Evolutionary conservation across 805 yeast species (phyloP).

Genomic region (Kuraishia floccosa): DNA sequence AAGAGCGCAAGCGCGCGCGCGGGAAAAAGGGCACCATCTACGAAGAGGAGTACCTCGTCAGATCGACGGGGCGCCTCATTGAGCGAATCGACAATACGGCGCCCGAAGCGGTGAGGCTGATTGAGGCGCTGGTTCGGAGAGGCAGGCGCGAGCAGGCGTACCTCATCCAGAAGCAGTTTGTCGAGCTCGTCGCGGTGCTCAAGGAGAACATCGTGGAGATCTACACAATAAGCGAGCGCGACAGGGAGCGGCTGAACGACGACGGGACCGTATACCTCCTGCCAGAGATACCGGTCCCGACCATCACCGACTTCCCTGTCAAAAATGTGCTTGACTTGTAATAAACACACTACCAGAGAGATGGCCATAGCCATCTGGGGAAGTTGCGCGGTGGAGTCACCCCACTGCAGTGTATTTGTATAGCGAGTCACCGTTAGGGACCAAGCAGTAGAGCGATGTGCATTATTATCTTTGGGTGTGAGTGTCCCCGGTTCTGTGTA

Average conservation of each 20-base stretch:
- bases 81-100: constrained; percentile 71
- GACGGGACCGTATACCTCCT: constrained; percentile 73
- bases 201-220: constrained; percentile 62
- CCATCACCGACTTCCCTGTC: constrained; percentile 49
- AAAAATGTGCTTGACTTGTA: constrained; percentile 49
- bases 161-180: constrained; percentile 61
- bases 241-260: constrained; percentile 82
- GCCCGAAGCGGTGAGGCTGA: constrained; percentile 60
- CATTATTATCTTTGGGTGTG: too few species aligned
- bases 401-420: too few species aligned
- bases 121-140: constrained; percentile 70
- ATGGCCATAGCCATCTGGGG: too few species aligned
- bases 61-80: constrained; percentile 77
- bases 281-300: constrained; percentile 68
- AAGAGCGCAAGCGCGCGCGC: constrained; percentile 90
- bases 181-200: constrained; percentile 42
- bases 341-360: too few species aligned
- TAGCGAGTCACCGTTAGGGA: too few species aligned
- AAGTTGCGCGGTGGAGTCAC: too few species aligned
- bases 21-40: constrained; percentile 97
- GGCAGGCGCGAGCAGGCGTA: constrained; percentile 68
- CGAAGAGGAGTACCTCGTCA: constrained; percentile 90
- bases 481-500: too few species aligned
- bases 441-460: too few species aligned
- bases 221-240: constrained; percentile 71